Percentiles rank a stretch among this genome's conserved stretches.
phyloP scores from a whole-genome alignment of 2,329 filamentous ascomycete genomes.

The Fusarium buharicum region DNA sequence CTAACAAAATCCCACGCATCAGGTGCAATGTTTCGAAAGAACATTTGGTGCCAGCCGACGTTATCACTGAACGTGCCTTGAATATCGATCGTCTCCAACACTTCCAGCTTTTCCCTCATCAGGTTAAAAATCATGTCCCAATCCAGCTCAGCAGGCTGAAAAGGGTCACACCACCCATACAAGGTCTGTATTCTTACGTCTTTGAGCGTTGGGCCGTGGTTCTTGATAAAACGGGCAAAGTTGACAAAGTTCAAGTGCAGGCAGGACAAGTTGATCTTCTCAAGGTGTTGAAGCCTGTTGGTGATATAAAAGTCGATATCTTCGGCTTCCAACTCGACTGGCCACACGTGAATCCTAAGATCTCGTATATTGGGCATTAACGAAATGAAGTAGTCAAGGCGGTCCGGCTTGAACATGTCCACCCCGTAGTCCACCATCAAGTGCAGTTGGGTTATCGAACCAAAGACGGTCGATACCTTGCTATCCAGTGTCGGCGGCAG shows the following conservation, averaged over 20 bases:
- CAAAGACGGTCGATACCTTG: slow-evolving; percentile 15
- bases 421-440: slow-evolving; percentile 18
- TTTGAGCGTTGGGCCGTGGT: slow-evolving; percentile 31
- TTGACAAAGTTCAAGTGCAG: slow-evolving; percentile 28
- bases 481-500: slow-evolving; percentile 15
- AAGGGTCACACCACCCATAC: slow-evolving; percentile 16
- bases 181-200: slow-evolving; percentile 18
- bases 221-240: slow-evolving; percentile 27
- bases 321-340: slow-evolving; percentile 2
- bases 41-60: slow-evolving; percentile 29
- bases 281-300: slow-evolving; percentile 30
- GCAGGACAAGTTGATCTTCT: slow-evolving; percentile 29
- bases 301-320: slow-evolving; percentile 34
- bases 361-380: slow-evolving; percentile 36
- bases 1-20: neutral
- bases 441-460: slow-evolving; percentile 24
- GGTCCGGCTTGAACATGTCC: slow-evolving; percentile 20
- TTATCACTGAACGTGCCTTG: slow-evolving; percentile 24
- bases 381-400: slow-evolving; percentile 35
- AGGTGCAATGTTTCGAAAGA: slow-evolving; percentile 5
- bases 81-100: slow-evolving; percentile 18
- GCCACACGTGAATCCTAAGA: slow-evolving; percentile 19
- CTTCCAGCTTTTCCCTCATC: slow-evolving; percentile 19
- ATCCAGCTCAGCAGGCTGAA: slow-evolving; percentile 10
- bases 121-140: slow-evolving; percentile 35